Evolutionary conservation across 192 early-diverging fungal species (phyloP).

Genomic region (Mortierella hygrophila): DNA sequence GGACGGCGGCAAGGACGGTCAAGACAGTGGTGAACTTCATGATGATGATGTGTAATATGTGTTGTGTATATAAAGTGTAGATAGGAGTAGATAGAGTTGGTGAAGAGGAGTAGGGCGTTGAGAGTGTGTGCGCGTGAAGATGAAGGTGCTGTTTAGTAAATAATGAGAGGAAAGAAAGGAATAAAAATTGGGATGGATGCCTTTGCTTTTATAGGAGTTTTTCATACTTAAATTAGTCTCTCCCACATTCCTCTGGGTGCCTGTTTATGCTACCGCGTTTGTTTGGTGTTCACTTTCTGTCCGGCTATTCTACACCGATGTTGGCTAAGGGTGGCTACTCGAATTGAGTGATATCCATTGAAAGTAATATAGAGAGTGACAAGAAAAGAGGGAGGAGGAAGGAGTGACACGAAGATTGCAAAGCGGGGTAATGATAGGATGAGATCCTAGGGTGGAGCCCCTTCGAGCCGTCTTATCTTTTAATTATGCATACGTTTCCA

Average conservation of each 20-base stretch:
- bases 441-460: not conserved
- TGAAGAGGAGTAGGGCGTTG: not conserved
- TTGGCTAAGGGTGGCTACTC: not conserved
- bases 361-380: too few relatives aligned
- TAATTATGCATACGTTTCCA: not conserved
- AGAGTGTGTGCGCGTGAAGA: not conserved
- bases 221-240: too few relatives aligned
- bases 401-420: too few relatives aligned
- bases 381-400: too few relatives aligned
- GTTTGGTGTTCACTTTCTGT: too few relatives aligned
- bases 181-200: not conserved
- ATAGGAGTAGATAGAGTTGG: not conserved
- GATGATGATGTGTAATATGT: not conserved
- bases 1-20: constrained; percentile 27
- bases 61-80: not conserved
- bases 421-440: not conserved
- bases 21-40: constrained; percentile 36
- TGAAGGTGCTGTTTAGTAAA: not conserved
- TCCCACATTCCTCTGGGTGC: not conserved
- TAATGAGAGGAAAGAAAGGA: not conserved
- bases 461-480: not conserved
- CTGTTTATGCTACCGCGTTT: not conserved
- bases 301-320: not conserved
- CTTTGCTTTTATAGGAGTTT: not conserved
- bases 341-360: not conserved